Evolutionary conservation across 352 stramenopile species (phyloP), one percentile per base, ranked within the genome.

Genomic region (Phytopythium oedochilum): DNA sequence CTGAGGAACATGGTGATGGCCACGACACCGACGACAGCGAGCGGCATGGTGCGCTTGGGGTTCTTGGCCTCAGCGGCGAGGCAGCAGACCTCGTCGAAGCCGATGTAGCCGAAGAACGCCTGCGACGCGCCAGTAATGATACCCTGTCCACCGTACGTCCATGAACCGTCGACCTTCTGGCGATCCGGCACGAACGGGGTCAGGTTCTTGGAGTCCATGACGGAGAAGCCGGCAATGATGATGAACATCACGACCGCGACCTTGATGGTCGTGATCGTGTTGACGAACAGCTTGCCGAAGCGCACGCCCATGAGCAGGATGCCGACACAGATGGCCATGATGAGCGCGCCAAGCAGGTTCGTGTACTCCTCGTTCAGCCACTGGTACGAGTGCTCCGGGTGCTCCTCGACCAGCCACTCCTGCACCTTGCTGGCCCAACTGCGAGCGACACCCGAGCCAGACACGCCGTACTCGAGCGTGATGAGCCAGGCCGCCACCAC

Each of bases 31-130:
- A 96, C 78, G 52, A 97, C 83, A 8, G 82, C 81, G 29, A 75
- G 60, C 6, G 90, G 88, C 64, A 97, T 83, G 61, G 91, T 86
- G 40, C 75, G 78, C 51, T 83, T 78, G 23, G 83, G 79, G 57
- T 93, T 82, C 54, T 85, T 83, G 10, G 80, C 59, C 61, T 93
- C 83, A 11, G 71, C 83, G 11, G 88, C 84, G 12, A 97, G 64
- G 56, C 89, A 97, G 61, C 86, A 96, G 25, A 98, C 75, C 55
- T 97, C 92, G 68, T 98, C 94, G 63, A 97, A 98, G 23, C 93
- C 93, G 18, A 98, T 63, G 59, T 95, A 97, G 36, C 92, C 90
- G 68, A 98, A 98, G 63, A 97, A 97, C 2, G 84, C 90, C 36
- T 89, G 84, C 17, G 89, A 90, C 10, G 85, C 75, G 9, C 90